Percentiles rank a stretch among this genome's conserved stretches.
phyloP scores from a whole-genome alignment of 2,329 filamentous ascomycete genomes.

The Dendryphion nanum region DNA sequence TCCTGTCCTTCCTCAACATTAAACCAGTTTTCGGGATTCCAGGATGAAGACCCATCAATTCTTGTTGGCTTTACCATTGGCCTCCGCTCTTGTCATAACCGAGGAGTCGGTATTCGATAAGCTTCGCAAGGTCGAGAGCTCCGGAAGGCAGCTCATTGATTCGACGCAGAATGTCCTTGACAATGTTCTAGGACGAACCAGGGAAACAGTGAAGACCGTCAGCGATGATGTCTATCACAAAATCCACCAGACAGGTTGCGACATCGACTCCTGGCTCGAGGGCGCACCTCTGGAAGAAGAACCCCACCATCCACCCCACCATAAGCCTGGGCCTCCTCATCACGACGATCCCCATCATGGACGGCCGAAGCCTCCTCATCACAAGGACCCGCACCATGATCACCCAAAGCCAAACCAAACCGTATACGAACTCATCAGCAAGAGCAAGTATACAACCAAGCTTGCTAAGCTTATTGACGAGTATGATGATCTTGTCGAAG shows the following conservation, averaged over 20 bases:
- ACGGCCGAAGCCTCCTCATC: conserved; percentile 33
- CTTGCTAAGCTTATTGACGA: conserved; percentile 74
- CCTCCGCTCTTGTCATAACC: conserved; percentile 54
- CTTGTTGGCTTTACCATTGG: conserved; percentile 50
- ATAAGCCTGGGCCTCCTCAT: conserved; percentile 17
- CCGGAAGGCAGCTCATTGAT: conserved; percentile 21
- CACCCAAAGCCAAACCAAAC: conserved; percentile 62
- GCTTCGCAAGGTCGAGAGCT: conserved; percentile 19
- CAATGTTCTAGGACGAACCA: conserved; percentile 41
- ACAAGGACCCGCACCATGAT: conserved; percentile 38
- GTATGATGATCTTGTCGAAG: conserved; percentile 67
- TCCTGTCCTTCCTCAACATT: conserved; percentile 4
- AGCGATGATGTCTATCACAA: conserved; percentile 39
- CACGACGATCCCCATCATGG: conserved; percentile 15
- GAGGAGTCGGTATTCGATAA: conserved; percentile 48
- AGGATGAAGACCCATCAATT: conserved; percentile 51
- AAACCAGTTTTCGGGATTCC: conserved; percentile 6
- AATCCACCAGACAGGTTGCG: conserved; percentile 44
- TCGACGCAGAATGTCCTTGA: conserved; percentile 44
- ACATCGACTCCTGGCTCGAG: conserved; percentile 49
- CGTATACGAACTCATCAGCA: conserved; percentile 76
- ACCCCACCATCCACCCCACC: conserved; percentile 30
- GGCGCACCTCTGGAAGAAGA: conserved; percentile 35
- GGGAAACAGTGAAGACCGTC: conserved; percentile 34
- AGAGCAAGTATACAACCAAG: conserved; percentile 72